These are phyloP conservation scores for Eimeria brunetti DNA, from an alignment of 169 alveolate species.

Conservation along the genomic window DNA sequence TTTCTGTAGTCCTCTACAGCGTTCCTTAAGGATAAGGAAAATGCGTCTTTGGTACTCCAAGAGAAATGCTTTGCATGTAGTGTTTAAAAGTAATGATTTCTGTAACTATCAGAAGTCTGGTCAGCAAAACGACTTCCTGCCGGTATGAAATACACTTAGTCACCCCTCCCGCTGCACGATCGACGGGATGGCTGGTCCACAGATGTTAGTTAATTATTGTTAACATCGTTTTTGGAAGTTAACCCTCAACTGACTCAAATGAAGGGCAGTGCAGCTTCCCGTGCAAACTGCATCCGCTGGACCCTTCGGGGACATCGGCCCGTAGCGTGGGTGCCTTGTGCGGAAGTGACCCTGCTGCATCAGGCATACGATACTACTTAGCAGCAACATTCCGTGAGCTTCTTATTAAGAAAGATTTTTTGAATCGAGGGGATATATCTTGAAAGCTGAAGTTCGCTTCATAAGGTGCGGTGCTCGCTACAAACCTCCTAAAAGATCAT, in stretches of 20 bases:
- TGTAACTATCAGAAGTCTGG: neutral
- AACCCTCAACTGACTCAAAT: neutral
- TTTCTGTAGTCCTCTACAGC: neutral
- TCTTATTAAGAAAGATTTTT: neutral
- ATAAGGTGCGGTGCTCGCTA: neutral
- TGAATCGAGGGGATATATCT: neutral
- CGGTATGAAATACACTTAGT: neutral
- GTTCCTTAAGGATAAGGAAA: neutral
- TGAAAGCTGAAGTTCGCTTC: neutral
- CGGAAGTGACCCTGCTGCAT: slow-evolving; percentile 29
- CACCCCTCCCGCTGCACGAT: neutral
- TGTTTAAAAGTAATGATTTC: neutral
- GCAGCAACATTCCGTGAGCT: neutral
- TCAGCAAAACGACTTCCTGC: neutral
- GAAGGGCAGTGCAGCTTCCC: neutral
- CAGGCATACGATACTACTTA: neutral
- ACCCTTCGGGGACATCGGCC: neutral
- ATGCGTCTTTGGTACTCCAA: neutral
- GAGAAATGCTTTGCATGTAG: neutral
- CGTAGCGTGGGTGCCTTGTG: neutral
- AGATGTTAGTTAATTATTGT: neutral
- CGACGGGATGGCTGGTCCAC: neutral
- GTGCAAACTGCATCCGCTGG: neutral
- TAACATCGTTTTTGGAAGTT: neutral
- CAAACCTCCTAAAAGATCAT: neutral